Percentiles rank a stretch among this genome's conserved stretches.
Evolutionary conservation across 768 basidiomycete species (phyloP).

Genomic region (Podaxis rugospora): DNA sequence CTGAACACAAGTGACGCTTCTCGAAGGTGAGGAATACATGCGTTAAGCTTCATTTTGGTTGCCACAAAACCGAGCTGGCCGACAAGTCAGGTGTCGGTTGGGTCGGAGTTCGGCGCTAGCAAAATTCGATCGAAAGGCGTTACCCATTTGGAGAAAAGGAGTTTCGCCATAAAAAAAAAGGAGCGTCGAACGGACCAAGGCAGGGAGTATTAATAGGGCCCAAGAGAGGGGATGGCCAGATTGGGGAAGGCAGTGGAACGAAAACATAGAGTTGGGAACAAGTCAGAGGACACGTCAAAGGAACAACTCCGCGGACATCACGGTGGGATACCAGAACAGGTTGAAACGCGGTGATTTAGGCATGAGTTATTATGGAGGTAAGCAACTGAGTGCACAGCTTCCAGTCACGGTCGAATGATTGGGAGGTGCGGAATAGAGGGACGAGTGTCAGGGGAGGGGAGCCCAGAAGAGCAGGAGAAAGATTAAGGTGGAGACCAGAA

Average conservation of each 20-base stretch:
- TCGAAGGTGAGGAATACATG: not conserved
- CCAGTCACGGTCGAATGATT: not conserved
- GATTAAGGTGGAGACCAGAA: not conserved
- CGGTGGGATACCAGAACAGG: not conserved
- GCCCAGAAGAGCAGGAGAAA: not conserved
- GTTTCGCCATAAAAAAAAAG: not conserved
- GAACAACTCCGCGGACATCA: slow-evolving; percentile 7
- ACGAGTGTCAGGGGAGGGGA: not conserved
- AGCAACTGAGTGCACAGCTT: not conserved
- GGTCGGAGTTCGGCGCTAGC: not conserved
- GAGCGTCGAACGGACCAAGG: not conserved
- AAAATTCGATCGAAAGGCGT: not conserved
- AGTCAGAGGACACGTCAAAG: not conserved
- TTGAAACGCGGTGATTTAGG: slow-evolving; percentile 10
- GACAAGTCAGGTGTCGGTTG: not conserved
- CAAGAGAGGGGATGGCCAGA: slow-evolving; percentile 1
- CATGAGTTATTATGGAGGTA: not conserved
- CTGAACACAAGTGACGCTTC: not conserved
- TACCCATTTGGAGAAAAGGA: not conserved
- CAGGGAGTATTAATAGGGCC: slow-evolving; percentile 1
- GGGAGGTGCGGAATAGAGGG: not conserved
- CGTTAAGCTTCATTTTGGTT: not conserved
- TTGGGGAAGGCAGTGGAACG: not conserved
- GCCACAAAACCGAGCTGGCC: not conserved
- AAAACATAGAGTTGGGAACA: not conserved